Conservation (phyloP, 2,329 filamentous ascomycete species). For the Colletotrichum sidae region DNA sequence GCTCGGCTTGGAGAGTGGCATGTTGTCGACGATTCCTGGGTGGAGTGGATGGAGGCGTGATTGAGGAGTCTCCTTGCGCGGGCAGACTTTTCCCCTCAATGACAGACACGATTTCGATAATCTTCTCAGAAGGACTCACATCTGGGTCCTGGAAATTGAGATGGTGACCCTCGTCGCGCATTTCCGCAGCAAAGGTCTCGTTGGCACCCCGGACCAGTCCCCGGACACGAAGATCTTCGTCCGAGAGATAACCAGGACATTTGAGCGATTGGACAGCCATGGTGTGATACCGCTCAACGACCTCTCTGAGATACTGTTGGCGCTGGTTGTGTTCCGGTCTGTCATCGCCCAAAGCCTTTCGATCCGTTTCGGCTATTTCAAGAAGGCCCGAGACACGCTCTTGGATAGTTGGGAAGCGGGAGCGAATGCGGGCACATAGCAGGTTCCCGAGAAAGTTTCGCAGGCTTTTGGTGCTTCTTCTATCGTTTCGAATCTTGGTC, state of each 20-base stretch:
- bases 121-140: constrained; percentile 34
- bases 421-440: constrained; percentile 49
- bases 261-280: constrained; percentile 40
- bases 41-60: constrained; percentile 11
- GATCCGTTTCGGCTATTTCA: constrained; percentile 27
- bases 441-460: constrained; percentile 45
- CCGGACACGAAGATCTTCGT: constrained; percentile 41
- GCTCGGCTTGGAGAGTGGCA: too few species aligned
- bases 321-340: constrained; percentile 41
- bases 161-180: constrained; percentile 36
- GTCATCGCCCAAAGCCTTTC: constrained; percentile 41
- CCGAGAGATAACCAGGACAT: constrained; percentile 40
- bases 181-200: constrained; percentile 42
- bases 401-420: constrained; percentile 47
- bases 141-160: too few species aligned
- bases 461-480: constrained; percentile 45
- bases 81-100: not conserved
- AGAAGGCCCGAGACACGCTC: constrained; percentile 41
- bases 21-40: not conserved
- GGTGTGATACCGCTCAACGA: constrained; percentile 42
- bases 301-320: constrained; percentile 41
- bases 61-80: not conserved
- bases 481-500: constrained; percentile 40
- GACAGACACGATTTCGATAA: not conserved
- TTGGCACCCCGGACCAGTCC: constrained; percentile 39